Evolutionary conservation across 345 rosid genomes (phyloP).

Genomic region (Lagerstroemia speciosa): DNA sequence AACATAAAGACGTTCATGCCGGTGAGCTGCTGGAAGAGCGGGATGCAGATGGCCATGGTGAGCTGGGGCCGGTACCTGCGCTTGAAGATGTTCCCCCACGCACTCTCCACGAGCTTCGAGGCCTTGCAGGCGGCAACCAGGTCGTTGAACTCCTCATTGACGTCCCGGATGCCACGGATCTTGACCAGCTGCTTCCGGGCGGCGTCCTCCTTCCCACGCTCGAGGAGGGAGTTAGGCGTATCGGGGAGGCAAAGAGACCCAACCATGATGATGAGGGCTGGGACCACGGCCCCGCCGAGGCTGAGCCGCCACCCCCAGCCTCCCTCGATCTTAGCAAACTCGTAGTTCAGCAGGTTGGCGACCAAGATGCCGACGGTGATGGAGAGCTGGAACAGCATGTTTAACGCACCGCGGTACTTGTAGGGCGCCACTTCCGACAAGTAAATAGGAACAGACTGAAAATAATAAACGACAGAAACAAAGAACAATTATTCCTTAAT

Average conservation of each 20-base stretch:
- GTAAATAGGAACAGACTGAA: slow-evolving; percentile 34
- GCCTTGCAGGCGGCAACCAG: slow-evolving; percentile 25
- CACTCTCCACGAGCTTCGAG: slow-evolving; percentile 19
- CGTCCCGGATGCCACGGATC: slow-evolving; percentile 23
- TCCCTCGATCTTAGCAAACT: slow-evolving; percentile 23
- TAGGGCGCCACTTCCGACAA: slow-evolving; percentile 44
- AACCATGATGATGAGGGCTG: slow-evolving; percentile 21
- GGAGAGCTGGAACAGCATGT: slow-evolving; percentile 27
- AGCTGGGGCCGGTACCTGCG: slow-evolving; percentile 33
- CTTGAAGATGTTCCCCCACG: slow-evolving; percentile 20
- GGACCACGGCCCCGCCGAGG: slow-evolving; percentile 30
- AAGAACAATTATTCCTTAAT: no score
- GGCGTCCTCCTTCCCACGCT: slow-evolving; percentile 14
- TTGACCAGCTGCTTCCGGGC: neutral
- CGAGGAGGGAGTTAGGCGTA: slow-evolving; percentile 40
- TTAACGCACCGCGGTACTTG: slow-evolving; percentile 29
- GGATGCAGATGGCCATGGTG: slow-evolving; percentile 41
- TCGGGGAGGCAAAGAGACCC: slow-evolving; percentile 38
- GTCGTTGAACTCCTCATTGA: slow-evolving; percentile 30
- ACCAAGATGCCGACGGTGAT: slow-evolving; percentile 22
- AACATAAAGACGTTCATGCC: slow-evolving; percentile 66
- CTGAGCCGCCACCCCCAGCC: slow-evolving; percentile 45
- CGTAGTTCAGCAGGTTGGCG: slow-evolving; percentile 31
- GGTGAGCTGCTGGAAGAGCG: slow-evolving; percentile 67
- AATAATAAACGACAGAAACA: neutral